These are phyloP conservation scores for Ciborinia camelliae DNA, from an alignment of 2,329 filamentous ascomycete species.

Conservation along the genomic window DNA sequence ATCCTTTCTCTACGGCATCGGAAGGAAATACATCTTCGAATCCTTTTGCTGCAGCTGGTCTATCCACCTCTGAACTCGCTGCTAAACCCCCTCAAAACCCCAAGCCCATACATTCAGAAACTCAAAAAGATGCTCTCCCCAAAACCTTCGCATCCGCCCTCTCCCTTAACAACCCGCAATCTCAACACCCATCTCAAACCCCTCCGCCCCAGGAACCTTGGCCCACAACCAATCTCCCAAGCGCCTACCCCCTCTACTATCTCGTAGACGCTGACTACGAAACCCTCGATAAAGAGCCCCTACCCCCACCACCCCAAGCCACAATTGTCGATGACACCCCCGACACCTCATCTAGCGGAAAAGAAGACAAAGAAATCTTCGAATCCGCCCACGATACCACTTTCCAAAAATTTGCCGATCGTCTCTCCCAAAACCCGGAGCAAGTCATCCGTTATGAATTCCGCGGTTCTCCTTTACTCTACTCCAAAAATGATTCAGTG, in stretches of 20 bases:
- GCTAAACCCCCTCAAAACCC: conserved; percentile 43
- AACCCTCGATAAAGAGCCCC: conserved; percentile 61
- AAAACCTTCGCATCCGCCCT: conserved; percentile 73
- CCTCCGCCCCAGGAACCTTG: conserved; percentile 62
- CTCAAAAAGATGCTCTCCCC: conserved; percentile 42
- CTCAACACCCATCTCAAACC: conserved; percentile 33
- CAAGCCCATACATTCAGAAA: conserved; percentile 19
- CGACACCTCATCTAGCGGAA: conserved; percentile 39
- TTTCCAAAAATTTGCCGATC: conserved; percentile 78
- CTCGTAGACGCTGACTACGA: conserved; percentile 90
- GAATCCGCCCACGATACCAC: conserved; percentile 71
- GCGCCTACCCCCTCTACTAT: conserved; percentile 72
- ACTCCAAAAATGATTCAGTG: conserved; percentile 71
- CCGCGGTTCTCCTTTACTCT: conserved; percentile 69
- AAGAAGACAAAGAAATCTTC: conserved; percentile 68
- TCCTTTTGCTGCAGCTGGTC: conserved; percentile 43
- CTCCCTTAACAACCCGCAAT: conserved; percentile 58
- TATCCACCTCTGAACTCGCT: conserved; percentile 34
- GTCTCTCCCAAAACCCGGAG: conserved; percentile 75
- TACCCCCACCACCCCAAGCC: conserved; percentile 49
- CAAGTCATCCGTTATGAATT: conserved; percentile 82
- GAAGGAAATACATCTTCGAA: conserved; percentile 41
- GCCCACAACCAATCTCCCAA: conserved; percentile 66
- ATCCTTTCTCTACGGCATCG: conserved; percentile 65
- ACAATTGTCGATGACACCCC: conserved; percentile 48